These are phyloP conservation scores for Fusarium lateritium DNA, from an alignment of 2,329 filamentous ascomycete species.

Conservation along the genomic window DNA sequence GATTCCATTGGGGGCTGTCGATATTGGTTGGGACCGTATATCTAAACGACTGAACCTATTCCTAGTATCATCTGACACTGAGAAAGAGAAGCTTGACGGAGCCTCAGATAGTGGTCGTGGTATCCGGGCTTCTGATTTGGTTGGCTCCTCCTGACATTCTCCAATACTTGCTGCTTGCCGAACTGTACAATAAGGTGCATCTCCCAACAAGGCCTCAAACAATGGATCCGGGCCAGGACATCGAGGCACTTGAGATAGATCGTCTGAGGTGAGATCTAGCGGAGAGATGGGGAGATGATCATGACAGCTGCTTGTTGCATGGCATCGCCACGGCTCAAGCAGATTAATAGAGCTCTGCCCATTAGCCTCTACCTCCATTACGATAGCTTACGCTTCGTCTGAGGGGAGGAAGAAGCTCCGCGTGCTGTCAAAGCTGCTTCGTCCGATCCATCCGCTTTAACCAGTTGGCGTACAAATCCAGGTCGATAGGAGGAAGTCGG, in stretches of 20 bases:
- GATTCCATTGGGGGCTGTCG: slow-evolving; percentile 34
- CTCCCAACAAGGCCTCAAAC: slow-evolving; percentile 42
- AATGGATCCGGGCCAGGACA: slow-evolving; percentile 41
- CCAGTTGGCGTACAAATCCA: slow-evolving; percentile 15
- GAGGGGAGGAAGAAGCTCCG: slow-evolving; percentile 40
- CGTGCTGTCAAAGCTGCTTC: slow-evolving; percentile 39
- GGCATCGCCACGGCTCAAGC: slow-evolving; percentile 46
- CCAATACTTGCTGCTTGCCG: slow-evolving; percentile 3
- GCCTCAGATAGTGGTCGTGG: slow-evolving; percentile 8
- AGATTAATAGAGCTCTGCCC: slow-evolving; percentile 45
- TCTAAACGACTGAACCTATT: slow-evolving; percentile 21
- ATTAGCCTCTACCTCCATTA: slow-evolving; percentile 48
- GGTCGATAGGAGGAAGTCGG: not conserved
- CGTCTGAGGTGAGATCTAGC: slow-evolving; percentile 34
- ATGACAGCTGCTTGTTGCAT: slow-evolving; percentile 40
- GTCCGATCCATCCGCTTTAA: slow-evolving; percentile 44
- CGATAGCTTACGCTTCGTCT: slow-evolving; percentile 45
- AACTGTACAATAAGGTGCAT: slow-evolving; percentile 12
- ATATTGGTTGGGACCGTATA: slow-evolving; percentile 14
- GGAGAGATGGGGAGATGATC: slow-evolving; percentile 41
- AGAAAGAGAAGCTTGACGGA: slow-evolving; percentile 33
- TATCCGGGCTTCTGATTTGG: not conserved
- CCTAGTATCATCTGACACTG: slow-evolving; percentile 14
- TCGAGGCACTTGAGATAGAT: slow-evolving; percentile 43
- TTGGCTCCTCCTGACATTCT: not conserved